A percentile compares a stretch with the other conserved stretches of the same genome.
These are phyloP conservation scores for Globisporangium orthogonon DNA, from an alignment of 352 stramenopile species.

Conservation along the genomic window DNA sequence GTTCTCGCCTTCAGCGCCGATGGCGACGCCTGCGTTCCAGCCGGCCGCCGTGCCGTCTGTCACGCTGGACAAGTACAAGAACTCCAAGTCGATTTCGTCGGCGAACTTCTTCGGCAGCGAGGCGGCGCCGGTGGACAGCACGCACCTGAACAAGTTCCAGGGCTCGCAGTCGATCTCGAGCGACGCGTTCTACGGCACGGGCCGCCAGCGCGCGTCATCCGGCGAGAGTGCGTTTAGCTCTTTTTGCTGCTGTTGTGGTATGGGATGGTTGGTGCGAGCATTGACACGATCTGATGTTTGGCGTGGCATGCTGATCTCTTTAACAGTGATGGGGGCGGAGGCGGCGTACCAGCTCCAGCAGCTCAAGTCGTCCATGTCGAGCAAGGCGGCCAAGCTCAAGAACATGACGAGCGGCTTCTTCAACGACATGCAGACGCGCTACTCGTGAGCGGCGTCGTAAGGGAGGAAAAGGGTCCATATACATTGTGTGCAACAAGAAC, in stretches of 20 bases:
- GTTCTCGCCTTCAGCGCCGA: slow-evolving; percentile 4
- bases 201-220: slow-evolving; percentile 50
- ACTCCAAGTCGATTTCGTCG: slow-evolving; percentile 88
- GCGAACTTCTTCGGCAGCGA: slow-evolving; percentile 87
- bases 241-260: slow-evolving; percentile 1
- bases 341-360: slow-evolving; percentile 80
- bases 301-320: background rate
- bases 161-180: slow-evolving; percentile 83
- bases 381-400: slow-evolving; percentile 84
- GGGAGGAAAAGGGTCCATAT: no score
- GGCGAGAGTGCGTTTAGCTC: slow-evolving; percentile 37
- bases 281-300: background rate
- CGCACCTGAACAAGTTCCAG: slow-evolving; percentile 70
- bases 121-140: slow-evolving; percentile 38
- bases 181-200: slow-evolving; percentile 78
- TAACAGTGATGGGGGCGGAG: slow-evolving; percentile 55
- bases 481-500: background rate
- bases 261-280: background rate
- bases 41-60: slow-evolving; percentile 17
- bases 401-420: slow-evolving; percentile 89
- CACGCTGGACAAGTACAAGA: slow-evolving; percentile 91
- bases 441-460: slow-evolving; percentile 30
- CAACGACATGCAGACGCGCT: slow-evolving; percentile 77
- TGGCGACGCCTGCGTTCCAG: slow-evolving; percentile 4
- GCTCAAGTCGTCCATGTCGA: slow-evolving; percentile 80